A percentile compares a stretch with the other conserved stretches of the same genome.
These are phyloP conservation scores for Akanthomyces uredinophilus DNA, from an alignment of 2,329 filamentous ascomycete species.

Conservation along the genomic window DNA sequence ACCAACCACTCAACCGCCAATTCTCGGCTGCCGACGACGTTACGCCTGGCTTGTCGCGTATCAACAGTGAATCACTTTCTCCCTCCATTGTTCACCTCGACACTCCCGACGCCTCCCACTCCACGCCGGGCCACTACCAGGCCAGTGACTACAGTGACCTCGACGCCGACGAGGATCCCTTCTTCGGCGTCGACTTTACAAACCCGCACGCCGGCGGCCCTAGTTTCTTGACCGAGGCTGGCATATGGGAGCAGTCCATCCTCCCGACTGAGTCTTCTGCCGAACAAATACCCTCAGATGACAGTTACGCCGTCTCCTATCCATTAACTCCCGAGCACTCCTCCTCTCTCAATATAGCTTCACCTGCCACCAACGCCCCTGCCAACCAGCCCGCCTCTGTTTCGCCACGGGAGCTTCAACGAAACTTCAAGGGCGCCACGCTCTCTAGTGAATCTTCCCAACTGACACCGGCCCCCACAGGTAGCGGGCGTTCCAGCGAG, in stretches of 20 bases:
- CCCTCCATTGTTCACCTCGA: conserved; percentile 29
- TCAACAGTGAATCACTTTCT: conserved; percentile 27
- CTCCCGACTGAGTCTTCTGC: conserved; percentile 14
- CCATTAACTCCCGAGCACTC: conserved; percentile 50
- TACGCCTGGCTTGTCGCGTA: conserved; percentile 40
- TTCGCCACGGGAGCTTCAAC: conserved; percentile 38
- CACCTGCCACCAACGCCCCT: conserved; percentile 29
- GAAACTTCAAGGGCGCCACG: conserved; percentile 32
- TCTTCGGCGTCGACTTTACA: conserved; percentile 46
- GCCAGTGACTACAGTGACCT: conserved; percentile 45
- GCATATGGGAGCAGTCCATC: conserved; percentile 20
- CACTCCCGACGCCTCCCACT: conserved; percentile 47
- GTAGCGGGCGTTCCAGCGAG: conserved; percentile 46
- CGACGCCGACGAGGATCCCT: conserved; percentile 39
- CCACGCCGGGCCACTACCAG: conserved; percentile 43
- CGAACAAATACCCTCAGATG: conserved; percentile 20
- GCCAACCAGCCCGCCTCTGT: conserved; percentile 30
- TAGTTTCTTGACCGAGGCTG: conserved; percentile 36
- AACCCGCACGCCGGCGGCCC: conserved; percentile 36
- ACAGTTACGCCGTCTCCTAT: conserved; percentile 25
- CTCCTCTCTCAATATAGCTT: conserved; percentile 42
- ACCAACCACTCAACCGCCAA: conserved; percentile 11
- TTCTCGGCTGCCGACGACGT: conserved; percentile 31
- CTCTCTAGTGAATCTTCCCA: conserved; percentile 30
- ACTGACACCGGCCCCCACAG: conserved; percentile 46